Evolutionary conservation across 2,329 filamentous ascomycete species (phyloP).

Genomic region (Colletotrichum theobromicola): DNA sequence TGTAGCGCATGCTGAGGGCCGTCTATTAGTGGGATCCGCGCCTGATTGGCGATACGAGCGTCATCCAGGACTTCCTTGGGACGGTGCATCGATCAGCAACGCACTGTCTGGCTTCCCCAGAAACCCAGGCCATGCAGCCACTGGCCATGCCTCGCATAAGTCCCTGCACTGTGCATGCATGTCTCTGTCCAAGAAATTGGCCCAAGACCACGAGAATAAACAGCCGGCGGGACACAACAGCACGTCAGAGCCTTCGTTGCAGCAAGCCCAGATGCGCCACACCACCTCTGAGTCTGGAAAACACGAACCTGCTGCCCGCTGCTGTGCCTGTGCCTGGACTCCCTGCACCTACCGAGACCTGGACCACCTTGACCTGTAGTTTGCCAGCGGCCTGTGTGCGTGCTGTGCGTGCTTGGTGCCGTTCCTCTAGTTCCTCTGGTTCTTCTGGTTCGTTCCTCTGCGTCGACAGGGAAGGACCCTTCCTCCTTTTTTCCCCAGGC

Average conservation of each 20-base stretch:
- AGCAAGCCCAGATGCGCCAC: not conserved
- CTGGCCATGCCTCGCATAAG: not conserved
- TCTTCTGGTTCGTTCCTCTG: not conserved
- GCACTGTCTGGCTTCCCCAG: not conserved
- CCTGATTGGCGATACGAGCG: slow-evolving; percentile 6
- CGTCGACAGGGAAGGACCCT: slow-evolving; percentile 9
- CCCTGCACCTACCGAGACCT: too few relatives aligned
- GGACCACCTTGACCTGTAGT: not conserved
- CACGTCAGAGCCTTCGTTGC: slow-evolving; percentile 7
- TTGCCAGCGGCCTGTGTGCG: not conserved
- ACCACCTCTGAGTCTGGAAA: not conserved
- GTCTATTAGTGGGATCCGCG: slow-evolving; percentile 3
- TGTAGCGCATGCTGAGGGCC: slow-evolving; percentile 1
- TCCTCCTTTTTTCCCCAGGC: slow-evolving; percentile 18
- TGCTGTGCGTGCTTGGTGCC: not conserved
- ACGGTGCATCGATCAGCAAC: not conserved
- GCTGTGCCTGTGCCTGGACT: not conserved
- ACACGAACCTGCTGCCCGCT: not conserved
- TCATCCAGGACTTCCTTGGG: not conserved
- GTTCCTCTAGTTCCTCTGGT: not conserved
- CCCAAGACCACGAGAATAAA: slow-evolving; percentile 1
- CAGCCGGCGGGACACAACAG: not conserved
- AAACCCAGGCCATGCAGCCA: not conserved
- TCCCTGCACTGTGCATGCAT: slow-evolving; percentile 15
- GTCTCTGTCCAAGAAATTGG: not conserved